A percentile compares a stretch with the other conserved stretches of the same genome.
phyloP scores from a whole-genome alignment of 164 flowering plant species.

The Piper longum region DNA sequence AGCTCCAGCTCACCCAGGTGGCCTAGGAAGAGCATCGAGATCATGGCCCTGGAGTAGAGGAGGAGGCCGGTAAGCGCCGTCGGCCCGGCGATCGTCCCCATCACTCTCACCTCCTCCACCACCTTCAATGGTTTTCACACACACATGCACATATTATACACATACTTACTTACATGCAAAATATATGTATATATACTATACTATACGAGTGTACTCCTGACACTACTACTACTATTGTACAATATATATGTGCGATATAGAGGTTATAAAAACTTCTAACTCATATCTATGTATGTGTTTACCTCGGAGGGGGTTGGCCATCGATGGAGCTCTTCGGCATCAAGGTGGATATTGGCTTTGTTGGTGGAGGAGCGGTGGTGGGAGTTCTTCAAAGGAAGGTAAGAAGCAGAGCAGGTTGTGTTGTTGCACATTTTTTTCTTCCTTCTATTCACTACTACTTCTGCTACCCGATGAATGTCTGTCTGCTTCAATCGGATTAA shows the following conservation, averaged over 20 bases:
- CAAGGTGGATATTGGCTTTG: constrained; percentile 22
- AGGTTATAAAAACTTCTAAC: no score
- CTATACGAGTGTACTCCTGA: no score
- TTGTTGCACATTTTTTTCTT: no score
- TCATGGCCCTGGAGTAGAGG: no score
- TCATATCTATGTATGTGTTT: constrained; percentile 13
- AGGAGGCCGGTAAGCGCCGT: constrained; percentile 22
- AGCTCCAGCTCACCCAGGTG: constrained; percentile 29
- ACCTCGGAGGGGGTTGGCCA: constrained; percentile 77
- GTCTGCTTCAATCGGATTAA: no score
- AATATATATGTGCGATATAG: no score
- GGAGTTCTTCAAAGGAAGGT: constrained; percentile 28
- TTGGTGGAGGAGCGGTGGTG: constrained; percentile 18
- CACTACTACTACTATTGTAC: no score
- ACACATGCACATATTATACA: not conserved
- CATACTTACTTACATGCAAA: not conserved
- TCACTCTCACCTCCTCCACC: constrained; percentile 61
- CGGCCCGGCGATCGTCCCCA: constrained; percentile 77
- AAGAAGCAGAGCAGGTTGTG: constrained; percentile 15
- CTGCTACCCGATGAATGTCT: no score
- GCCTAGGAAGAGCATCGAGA: no score
- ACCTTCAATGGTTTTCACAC: constrained; percentile 26
- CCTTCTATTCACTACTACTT: no score
- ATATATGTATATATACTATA: not conserved
- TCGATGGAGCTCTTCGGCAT: constrained; percentile 32